These are phyloP conservation scores for Endotrypanum monterogeii DNA, from an alignment of 208 protist species.

Conservation along the genomic window DNA sequence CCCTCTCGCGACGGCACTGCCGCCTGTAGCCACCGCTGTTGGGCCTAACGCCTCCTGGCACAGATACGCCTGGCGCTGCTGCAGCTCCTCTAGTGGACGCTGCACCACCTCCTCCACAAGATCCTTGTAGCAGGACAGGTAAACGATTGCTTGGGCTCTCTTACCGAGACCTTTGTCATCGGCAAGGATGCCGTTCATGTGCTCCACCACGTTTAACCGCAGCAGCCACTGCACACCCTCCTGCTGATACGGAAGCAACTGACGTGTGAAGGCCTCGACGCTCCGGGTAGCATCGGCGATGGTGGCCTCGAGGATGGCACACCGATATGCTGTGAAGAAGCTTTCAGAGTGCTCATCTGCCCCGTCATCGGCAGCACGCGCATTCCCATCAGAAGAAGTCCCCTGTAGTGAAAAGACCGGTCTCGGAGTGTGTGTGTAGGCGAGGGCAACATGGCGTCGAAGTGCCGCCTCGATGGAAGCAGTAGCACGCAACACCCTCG, in stretches of 20 bases:
- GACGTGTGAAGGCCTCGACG: slow-evolving; percentile 26
- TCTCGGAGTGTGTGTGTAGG: slow-evolving; percentile 7
- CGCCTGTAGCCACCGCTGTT: not conserved
- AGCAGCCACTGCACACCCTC: slow-evolving; percentile 97
- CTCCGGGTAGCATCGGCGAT: slow-evolving; percentile 30
- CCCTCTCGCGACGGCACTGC: not conserved
- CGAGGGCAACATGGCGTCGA: slow-evolving; percentile 25
- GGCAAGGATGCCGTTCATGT: slow-evolving; percentile 90
- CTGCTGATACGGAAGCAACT: slow-evolving; percentile 95
- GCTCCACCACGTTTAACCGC: slow-evolving; percentile 86
- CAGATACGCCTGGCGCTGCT: slow-evolving; percentile 7
- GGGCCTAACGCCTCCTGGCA: slow-evolving; percentile 20
- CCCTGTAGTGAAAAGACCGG: not conserved
- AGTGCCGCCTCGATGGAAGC: slow-evolving; percentile 33
- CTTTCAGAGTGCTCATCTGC: too few relatives aligned
- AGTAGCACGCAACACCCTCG: slow-evolving; percentile 32
- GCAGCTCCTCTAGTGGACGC: slow-evolving; percentile 19
- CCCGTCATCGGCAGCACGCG: too few relatives aligned
- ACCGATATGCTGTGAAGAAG: slow-evolving; percentile 8
- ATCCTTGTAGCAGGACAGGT: slow-evolving; percentile 78
- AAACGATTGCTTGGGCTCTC: slow-evolving; percentile 95
- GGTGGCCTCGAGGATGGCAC: slow-evolving; percentile 30
- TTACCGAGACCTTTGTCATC: slow-evolving; percentile 99
- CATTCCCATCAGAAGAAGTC: not conserved
- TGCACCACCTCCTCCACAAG: slow-evolving; percentile 41